A percentile compares a stretch with the other conserved stretches of the same genome.
Conservation (phyloP, 2,329 filamentous ascomycete species). For the Colletotrichum brevisporum region DNA sequence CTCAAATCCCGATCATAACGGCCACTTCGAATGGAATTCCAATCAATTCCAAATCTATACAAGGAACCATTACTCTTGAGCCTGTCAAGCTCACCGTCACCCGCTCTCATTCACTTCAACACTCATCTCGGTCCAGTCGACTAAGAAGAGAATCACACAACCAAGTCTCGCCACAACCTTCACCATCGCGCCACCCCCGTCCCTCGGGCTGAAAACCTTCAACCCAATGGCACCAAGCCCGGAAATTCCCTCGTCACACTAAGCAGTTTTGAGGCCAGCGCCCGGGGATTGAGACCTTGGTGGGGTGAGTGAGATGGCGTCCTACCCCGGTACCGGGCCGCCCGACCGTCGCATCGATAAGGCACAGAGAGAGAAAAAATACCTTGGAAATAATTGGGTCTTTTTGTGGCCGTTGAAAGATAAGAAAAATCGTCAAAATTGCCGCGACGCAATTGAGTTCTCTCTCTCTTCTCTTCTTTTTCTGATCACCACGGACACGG, state of each 20-base stretch:
- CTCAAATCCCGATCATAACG: no score
- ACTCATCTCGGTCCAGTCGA: no score
- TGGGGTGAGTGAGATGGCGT: constrained; percentile 18
- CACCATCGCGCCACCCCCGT: background rate
- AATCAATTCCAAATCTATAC: no score
- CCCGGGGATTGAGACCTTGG: background rate
- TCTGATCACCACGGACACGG: constrained; percentile 6
- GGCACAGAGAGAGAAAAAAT: background rate
- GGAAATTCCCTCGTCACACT: constrained; percentile 9
- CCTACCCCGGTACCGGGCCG: constrained; percentile 7
- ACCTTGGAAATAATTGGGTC: constrained; percentile 20
- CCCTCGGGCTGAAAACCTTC: background rate
- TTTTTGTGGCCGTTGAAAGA: background rate
- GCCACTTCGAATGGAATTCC: no score
- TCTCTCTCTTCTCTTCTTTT: background rate
- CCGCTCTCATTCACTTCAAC: no score
- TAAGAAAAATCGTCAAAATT: background rate
- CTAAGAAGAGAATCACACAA: no score
- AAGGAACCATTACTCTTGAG: no score
- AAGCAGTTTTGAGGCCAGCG: constrained; percentile 12
- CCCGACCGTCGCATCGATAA: constrained; percentile 1
- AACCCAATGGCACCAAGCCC: constrained; percentile 7
- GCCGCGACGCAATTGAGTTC: background rate
- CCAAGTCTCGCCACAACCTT: background rate
- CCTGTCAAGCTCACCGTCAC: no score